phyloP scores from a whole-genome alignment of 768 basidiomycete species.

The Auricularia sp. region DNA sequence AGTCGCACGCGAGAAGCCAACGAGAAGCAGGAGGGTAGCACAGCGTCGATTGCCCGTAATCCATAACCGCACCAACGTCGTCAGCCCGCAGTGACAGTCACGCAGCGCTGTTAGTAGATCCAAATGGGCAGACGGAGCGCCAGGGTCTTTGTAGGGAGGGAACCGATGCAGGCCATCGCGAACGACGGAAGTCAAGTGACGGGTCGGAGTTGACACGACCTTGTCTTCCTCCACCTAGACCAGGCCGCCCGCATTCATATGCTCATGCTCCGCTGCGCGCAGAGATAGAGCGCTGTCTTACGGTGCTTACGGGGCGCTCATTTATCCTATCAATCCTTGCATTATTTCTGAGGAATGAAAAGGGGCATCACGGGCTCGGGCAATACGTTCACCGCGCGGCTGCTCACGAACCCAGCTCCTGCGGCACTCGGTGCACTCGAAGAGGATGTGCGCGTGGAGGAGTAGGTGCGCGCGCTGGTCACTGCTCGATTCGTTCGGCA shows the following conservation, averaged over 20 bases:
- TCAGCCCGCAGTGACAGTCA: no score
- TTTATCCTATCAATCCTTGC: slow-evolving; percentile 3
- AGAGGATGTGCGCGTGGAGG: slow-evolving; percentile 59
- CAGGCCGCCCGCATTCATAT: slow-evolving; percentile 75
- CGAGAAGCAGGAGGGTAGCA: no score
- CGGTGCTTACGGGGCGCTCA: slow-evolving; percentile 40
- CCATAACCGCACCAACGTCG: no score
- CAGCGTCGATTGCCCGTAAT: no score
- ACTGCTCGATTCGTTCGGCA: slow-evolving; percentile 88
- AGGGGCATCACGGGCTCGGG: slow-evolving; percentile 89
- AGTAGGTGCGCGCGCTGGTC: slow-evolving; percentile 66
- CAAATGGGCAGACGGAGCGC: no score
- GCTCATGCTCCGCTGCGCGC: slow-evolving; percentile 64
- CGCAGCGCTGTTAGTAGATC: no score
- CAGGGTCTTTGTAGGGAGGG: no score
- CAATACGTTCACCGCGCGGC: slow-evolving; percentile 63
- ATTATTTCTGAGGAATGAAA: slow-evolving; percentile 8
- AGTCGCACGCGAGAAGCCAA: no score
- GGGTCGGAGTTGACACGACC: no score
- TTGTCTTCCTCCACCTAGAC: slow-evolving; percentile 27
- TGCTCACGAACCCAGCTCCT: slow-evolving; percentile 72
- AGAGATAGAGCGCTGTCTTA: slow-evolving; percentile 69
- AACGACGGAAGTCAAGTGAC: no score
- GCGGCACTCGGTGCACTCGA: slow-evolving; percentile 71
- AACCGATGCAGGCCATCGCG: no score